A percentile compares a stretch with the other conserved stretches of the same genome.
Conservation (phyloP, 2,329 filamentous ascomycete genomes). For the Fusarium palustre region DNA sequence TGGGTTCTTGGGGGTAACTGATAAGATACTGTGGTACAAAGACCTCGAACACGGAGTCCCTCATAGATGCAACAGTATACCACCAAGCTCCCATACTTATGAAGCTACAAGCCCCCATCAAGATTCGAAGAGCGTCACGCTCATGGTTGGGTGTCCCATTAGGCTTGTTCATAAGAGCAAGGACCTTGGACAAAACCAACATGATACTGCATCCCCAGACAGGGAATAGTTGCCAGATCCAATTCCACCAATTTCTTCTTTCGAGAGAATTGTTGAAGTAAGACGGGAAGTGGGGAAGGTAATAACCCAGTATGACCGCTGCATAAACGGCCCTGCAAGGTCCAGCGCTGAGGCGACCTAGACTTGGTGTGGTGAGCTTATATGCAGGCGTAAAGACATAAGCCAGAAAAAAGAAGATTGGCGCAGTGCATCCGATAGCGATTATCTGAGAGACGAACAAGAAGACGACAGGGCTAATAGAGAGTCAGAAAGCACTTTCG, state of each 20-base stretch:
- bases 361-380: constrained; percentile 23
- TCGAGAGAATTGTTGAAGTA: constrained; percentile 42
- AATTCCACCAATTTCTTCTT: constrained; percentile 47
- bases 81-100: constrained; percentile 36
- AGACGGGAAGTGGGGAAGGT: constrained; percentile 32
- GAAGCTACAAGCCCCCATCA: neutral
- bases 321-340: constrained; percentile 37
- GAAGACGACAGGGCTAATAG: constrained; percentile 28
- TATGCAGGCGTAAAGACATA: constrained; percentile 36
- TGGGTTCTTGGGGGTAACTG: constrained; percentile 24
- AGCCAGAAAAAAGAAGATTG: constrained; percentile 43
- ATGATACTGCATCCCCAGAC: constrained; percentile 41
- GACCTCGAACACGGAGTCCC: constrained; percentile 12
- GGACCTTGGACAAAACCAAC: constrained; percentile 22
- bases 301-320: constrained; percentile 33
- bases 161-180: neutral
- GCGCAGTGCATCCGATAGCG: constrained; percentile 37
- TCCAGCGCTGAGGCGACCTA: constrained; percentile 14
- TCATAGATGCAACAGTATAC: constrained; percentile 27
- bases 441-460: constrained; percentile 41
- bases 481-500: neutral
- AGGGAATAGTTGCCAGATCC: constrained; percentile 50
- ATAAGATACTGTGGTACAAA: constrained; percentile 45
- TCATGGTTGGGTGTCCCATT: accelerated
- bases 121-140: neutral